These are phyloP conservation scores for Scheffersomyces amazonensis DNA, from an alignment of 805 yeast genomes.

Conservation along the genomic window DNA sequence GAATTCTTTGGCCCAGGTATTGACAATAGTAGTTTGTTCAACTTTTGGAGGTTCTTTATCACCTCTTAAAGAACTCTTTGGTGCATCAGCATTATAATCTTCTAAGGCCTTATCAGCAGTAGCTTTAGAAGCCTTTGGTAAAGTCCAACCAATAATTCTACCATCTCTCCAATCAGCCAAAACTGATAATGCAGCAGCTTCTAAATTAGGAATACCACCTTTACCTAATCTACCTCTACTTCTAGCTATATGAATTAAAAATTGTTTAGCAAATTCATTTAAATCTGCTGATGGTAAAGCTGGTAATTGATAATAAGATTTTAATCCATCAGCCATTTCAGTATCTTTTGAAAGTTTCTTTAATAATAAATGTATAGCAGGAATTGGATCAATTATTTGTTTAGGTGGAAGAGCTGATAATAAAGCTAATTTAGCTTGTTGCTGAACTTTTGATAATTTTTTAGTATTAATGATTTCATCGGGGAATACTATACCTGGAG, in stretches of 20 bases:
- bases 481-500: constrained; percentile 98
- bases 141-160: constrained; percentile 84
- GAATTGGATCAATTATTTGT: constrained; percentile 76
- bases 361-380: constrained; percentile 74
- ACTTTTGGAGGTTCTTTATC: constrained; percentile 46
- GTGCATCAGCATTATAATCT: constrained; percentile 25
- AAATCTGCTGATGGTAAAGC: constrained; percentile 70
- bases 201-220: constrained; percentile 90
- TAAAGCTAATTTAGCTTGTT: constrained; percentile 85
- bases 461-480: constrained; percentile 41
- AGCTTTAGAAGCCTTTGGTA: constrained; percentile 59
- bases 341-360: constrained; percentile 71
- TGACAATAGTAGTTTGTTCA: constrained; percentile 78
- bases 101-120: constrained; percentile 19
- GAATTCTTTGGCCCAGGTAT: constrained; percentile 89
- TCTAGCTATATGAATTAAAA: constrained; percentile 90
- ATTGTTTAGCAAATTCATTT: constrained; percentile 77
- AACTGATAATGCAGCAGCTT: constrained; percentile 77
- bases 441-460: constrained; percentile 54
- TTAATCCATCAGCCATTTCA: constrained; percentile 76
- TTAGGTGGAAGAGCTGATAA: constrained; percentile 89
- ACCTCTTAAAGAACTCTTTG: constrained; percentile 40
- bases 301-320: constrained; percentile 73
- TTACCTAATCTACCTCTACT: constrained; percentile 86
- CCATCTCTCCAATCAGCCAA: constrained; percentile 98